Evolutionary conservation across 371 early-diverging fungal genomes (phyloP).

Genomic region (Capniomyces stellatus): DNA sequence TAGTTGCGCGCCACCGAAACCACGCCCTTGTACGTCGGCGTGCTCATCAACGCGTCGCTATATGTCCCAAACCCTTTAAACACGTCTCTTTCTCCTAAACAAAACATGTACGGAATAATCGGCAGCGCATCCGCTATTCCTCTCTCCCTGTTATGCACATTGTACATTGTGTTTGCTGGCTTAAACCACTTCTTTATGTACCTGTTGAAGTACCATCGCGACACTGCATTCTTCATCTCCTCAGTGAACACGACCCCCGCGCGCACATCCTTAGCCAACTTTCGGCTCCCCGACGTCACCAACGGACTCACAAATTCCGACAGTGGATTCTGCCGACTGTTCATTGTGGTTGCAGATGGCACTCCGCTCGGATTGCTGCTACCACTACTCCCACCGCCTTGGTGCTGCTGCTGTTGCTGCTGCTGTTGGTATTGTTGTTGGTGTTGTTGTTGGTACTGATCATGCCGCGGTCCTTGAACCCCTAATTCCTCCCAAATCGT

Average conservation of each 20-base stretch:
- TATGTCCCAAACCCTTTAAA: constrained; percentile 61
- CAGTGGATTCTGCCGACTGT: no score
- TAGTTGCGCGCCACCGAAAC: constrained; percentile 43
- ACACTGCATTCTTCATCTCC: constrained; percentile 36
- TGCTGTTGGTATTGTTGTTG: no score
- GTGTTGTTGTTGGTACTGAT: constrained; percentile 25
- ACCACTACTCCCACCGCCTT: no score
- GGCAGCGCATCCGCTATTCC: constrained; percentile 33
- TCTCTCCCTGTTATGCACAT: constrained; percentile 21
- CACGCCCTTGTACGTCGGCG: constrained; percentile 33
- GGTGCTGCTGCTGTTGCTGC: constrained; percentile 25
- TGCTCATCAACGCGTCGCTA: constrained; percentile 41
- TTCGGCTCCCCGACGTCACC: no score
- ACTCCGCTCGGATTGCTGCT: no score
- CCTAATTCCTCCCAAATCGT: constrained; percentile 31
- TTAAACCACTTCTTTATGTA: constrained; percentile 49
- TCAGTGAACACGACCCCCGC: no score
- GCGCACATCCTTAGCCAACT: no score
- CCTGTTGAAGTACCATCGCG: constrained; percentile 50
- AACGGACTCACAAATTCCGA: no score
- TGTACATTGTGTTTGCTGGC: constrained; percentile 5
- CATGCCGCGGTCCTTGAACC: no score
- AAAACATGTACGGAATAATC: constrained; percentile 61
- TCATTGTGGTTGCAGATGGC: no score
- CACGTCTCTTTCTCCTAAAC: constrained; percentile 63